Evolutionary conservation across 2,329 filamentous ascomycete genomes (phyloP), one percentile per base, ranked within the genome.

Genomic region (Xylariales sp.): DNA sequence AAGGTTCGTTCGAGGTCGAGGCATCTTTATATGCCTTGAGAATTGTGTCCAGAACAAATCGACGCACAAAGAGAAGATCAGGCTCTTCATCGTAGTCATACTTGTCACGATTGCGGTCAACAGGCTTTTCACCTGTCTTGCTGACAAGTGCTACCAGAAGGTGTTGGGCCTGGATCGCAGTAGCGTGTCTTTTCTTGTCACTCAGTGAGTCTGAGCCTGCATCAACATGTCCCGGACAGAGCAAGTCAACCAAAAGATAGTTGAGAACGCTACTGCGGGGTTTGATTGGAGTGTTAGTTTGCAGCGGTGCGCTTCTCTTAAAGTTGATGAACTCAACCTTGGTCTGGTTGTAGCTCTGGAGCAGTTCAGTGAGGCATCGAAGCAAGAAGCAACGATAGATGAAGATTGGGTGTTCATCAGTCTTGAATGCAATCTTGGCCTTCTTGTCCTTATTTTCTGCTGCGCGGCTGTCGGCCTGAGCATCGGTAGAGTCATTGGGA

Each of bases 321-420:
- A 96, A 98, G 61, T 96, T 97, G 69, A 99, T 96, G 58, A 99
- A 97, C 58, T 98, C 94, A 29, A 98, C 80, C 71, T 99, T 99
- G 7, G 89, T 88, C 38, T 89, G 82, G 50, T 89, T 95, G 66
- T 97, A 98, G 54, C 85, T 94, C 40, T 86, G 82, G 12, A 98
- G 71, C 12, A 98, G 76, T 61, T 99, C 93, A 1, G 88, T 83
- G 27, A 99, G 69, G 54, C 90, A 95, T 56, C 93, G 89, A 21
- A 99, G 75, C 36, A 99, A 69, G 67, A 97, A 96, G 66, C 91
- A 96, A 33, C 93, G 81, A 56, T 97, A 98, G 37, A 97, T 83
- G 64, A 95, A 98, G 43, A 95, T 96, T 0, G 90, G 88, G 59
- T 98, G 89, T 23, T 96, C 85, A 35, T 95, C 89, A 1, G 87